Conservation (phyloP, 352 stramenopile genomes). For the Pythium monospermum region DNA sequence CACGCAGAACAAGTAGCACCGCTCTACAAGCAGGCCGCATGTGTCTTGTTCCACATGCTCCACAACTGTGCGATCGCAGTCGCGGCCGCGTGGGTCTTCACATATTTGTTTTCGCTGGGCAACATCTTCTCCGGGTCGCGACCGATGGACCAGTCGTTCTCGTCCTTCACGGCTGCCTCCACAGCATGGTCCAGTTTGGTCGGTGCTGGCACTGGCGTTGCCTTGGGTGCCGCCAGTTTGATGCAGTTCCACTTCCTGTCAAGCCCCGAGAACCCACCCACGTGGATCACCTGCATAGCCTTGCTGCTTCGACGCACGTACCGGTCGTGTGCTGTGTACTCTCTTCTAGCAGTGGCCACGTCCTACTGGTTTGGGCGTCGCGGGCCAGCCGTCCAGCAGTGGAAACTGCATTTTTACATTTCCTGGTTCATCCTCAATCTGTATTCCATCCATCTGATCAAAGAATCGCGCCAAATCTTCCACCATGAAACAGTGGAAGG, state of each 20-base stretch:
- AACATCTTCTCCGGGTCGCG: background rate
- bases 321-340: background rate
- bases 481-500: constrained; percentile 11
- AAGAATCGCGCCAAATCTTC: constrained; percentile 3
- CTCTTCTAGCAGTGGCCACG: background rate
- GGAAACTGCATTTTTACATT: constrained; percentile 12
- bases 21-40: too few relatives aligned
- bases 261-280: too few relatives aligned
- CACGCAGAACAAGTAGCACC: too few relatives aligned
- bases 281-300: too few relatives aligned
- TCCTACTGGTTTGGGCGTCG: background rate
- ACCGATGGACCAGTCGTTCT: background rate
- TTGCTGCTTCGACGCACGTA: too few relatives aligned
- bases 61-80: background rate
- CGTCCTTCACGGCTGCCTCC: background rate
- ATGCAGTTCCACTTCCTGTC: too few relatives aligned
- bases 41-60: too few relatives aligned
- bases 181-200: background rate
- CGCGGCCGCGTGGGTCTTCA: background rate
- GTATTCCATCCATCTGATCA: background rate
- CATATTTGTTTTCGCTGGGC: background rate
- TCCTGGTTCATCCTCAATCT: constrained; percentile 5
- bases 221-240: too few relatives aligned
- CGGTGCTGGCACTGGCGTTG: background rate
- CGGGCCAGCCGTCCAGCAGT: background rate